phyloP scores from a whole-genome alignment of 2,329 filamentous ascomycete species.

The Aspergillus udagawae region DNA sequence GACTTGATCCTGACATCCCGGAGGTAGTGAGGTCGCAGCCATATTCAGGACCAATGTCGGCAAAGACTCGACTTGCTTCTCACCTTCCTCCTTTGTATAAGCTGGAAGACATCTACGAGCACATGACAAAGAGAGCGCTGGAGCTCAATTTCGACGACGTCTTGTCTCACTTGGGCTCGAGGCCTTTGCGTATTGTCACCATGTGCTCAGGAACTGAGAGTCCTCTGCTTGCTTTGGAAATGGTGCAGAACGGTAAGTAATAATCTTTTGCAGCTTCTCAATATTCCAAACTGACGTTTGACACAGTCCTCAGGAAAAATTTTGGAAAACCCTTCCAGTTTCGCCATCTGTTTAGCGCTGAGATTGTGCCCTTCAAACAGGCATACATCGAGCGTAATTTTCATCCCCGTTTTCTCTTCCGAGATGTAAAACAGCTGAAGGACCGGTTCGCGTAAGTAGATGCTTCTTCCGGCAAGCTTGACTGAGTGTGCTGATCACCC shows the following conservation, averaged over 20 bases:
- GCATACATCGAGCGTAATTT: conserved; percentile 62
- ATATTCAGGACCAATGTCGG: conserved; percentile 5
- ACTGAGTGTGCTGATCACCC: conserved; percentile 8
- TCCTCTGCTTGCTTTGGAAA: conserved; percentile 62
- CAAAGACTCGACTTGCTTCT: conserved; percentile 14
- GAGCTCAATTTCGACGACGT: conserved; percentile 43
- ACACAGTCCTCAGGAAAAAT: conserved; percentile 29
- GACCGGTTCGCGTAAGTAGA: conserved; percentile 45
- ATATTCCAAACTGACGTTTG: background rate
- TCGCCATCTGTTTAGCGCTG: conserved; percentile 58
- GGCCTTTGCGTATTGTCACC: conserved; percentile 58
- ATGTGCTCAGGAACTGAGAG: conserved; percentile 77
- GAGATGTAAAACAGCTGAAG: conserved; percentile 57
- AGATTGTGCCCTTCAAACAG: conserved; percentile 62
- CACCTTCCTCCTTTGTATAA: conserved; percentile 23
- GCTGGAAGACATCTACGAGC: conserved; percentile 27
- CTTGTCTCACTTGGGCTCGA: conserved; percentile 29
- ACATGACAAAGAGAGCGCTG: conserved; percentile 22
- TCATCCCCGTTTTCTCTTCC: conserved; percentile 50
- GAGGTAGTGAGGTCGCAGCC: conserved; percentile 17
- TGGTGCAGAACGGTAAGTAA: conserved; percentile 48
- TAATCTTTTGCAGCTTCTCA: background rate
- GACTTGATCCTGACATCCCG: conserved; percentile 14
- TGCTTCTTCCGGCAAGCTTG: background rate
- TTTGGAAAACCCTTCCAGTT: conserved; percentile 40